Base-by-base conservation (phyloP, 352 stramenopile genomes). In the Plasmopara halstedii region DNA sequence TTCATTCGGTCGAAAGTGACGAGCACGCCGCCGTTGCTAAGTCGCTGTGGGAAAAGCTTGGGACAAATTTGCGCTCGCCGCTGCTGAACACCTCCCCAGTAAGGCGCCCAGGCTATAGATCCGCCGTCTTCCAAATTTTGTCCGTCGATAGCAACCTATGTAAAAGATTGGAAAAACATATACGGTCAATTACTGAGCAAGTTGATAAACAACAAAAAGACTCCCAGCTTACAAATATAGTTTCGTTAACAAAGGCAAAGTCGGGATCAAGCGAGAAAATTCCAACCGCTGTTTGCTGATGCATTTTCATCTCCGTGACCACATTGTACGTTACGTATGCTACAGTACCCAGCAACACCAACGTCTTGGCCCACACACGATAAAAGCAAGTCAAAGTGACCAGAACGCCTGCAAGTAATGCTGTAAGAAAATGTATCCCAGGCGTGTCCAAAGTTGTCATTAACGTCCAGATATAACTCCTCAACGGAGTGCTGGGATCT, bases 221-320 rank as follows among this genome's bases (percentile, higher is more conserved):
- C 25, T 19, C 2, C 11, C 25, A 14, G 44, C 80, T 50, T 65
- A 92, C 80, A 39, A 89, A 87, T 38, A 89, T 88, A 39, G 52
- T 76, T 46, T 92, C 80, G 58, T 92, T 92, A 15, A 67, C 76
- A 21, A 88, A 89, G 27, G 80, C 80, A 42, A 89, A 87, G 4
- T 50, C 65, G 34, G 80, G 80, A 49, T 92, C 80, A 13, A 92
- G 58, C 7, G 79, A 70, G 22, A 65, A 60, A 29, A 92, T 85
- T 53, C 80, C 56, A 31, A 90, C 64, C 22, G 73, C 61, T 13
- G 61, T 58, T 54, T 57, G 73, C 27, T 79, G 63, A 26, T 81
- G 62, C n/a, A 64, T 53, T 26, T 74, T 62, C 23, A 78, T 18
- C 46, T 86, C 58, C 9, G 62, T 64, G 17, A 53, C 40, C 4